Evolutionary conservation across 768 basidiomycete genomes (phyloP), one percentile per base, ranked within the genome.

Genomic region (Leccinum pellstonianum): DNA sequence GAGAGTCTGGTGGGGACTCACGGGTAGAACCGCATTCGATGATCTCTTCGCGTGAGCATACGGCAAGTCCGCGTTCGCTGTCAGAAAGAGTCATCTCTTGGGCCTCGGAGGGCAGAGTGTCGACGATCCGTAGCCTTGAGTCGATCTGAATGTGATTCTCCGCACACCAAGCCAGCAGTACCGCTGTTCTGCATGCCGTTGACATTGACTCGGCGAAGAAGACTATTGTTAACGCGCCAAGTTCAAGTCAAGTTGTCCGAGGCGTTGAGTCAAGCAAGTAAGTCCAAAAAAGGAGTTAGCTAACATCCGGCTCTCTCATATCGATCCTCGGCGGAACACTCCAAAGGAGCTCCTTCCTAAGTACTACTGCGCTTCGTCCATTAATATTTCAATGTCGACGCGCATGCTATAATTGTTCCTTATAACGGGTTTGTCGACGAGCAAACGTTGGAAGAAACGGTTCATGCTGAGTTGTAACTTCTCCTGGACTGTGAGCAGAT

Each of bases 91-190:
- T 62, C 31, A 23, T 62, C 33, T 52, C 35, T n/a, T 29, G 29
- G 3, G 60, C 46, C 55, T 59, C 52, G 47, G 29, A 17, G 52
- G 12, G 37, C 31, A 25, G 38, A 49, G 19, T 48, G 56, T 66
- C 58, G 56, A 63, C 33, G 46, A 87, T 62, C 52, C 70, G 67
- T 15, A 87, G 66, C 46, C 77, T 70, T 11, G 75, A 56, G 70
- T 85, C 83, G 55, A 86, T 79, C 59, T 68, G 68, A 49, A 86
- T 66, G 48, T 68, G 71, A 62, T 81, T 80, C 23, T 75, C 67
- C 29, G 68, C 54, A 62, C 84, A 85, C 86, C 86, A 87, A 47
- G 69, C 66, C 5, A 83, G 63, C 17, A 86, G 67, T 47, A 56
- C 33, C 27, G 54, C 11, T 43, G 57, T 53, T 43, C 19, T 65